phyloP scores from a whole-genome alignment of 148 eudicot genomes.

The Spergularia marina region DNA sequence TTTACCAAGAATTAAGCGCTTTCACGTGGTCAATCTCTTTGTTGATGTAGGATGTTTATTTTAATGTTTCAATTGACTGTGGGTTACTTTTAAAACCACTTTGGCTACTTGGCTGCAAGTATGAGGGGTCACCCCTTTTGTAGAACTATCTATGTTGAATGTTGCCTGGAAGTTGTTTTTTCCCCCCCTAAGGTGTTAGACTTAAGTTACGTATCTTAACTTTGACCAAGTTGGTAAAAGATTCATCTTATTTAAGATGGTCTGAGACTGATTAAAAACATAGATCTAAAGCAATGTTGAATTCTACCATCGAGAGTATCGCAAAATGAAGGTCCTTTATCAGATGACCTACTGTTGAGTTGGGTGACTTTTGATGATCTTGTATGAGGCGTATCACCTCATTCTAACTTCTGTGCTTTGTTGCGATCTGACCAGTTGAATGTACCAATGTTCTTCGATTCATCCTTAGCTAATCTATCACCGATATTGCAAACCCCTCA shows the following conservation, averaged over 20 bases:
- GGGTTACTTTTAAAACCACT: background rate
- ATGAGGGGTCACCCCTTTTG: conserved; percentile 2
- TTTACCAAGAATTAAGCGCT: background rate
- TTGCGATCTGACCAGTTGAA: background rate
- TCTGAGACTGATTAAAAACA: no score
- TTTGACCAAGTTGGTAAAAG: conserved; percentile 15
- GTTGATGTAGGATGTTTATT: background rate
- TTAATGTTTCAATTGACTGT: conserved; percentile 5
- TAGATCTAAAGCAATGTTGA: background rate
- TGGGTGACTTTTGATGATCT: background rate
- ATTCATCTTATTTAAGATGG: background rate
- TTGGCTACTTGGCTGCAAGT: background rate
- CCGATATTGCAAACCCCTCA: background rate
- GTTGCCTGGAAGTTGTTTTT: conserved; percentile 8
- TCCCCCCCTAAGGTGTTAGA: background rate
- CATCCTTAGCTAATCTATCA: background rate
- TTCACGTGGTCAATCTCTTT: background rate
- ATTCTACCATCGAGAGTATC: background rate
- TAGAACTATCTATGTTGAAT: background rate
- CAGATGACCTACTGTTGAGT: background rate
- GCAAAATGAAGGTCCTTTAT: background rate
- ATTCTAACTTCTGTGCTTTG: background rate
- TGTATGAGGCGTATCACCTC: background rate
- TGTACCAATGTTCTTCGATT: background rate
- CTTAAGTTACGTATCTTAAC: background rate